phyloP scores from a whole-genome alignment of 2,329 filamentous ascomycete genomes.

The Ophidiomyces ophidiicola region DNA sequence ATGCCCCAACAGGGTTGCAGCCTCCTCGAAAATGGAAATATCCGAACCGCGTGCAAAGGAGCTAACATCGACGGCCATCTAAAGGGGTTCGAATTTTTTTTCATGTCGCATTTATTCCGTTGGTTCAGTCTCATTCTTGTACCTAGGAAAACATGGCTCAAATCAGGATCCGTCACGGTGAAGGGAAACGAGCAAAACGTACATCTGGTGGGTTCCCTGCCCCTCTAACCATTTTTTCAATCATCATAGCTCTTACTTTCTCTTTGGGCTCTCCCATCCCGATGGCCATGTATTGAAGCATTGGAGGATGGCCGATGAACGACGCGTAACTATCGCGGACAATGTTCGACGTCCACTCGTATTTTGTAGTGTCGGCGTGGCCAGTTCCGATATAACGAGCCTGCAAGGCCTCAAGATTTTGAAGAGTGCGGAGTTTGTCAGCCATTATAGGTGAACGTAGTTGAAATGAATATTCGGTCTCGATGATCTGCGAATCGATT shows the following conservation, averaged over 20 bases:
- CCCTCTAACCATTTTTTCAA: constrained; percentile 60
- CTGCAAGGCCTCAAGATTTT: constrained; percentile 94
- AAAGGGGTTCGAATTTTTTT: no score
- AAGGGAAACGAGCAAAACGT: constrained; percentile 10
- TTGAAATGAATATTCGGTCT: neutral
- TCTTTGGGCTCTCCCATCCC: constrained; percentile 75
- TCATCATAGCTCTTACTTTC: constrained; percentile 65
- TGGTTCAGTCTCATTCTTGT: constrained; percentile 14
- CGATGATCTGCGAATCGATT: neutral
- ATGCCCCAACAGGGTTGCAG: neutral
- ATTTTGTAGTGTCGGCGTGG: constrained; percentile 90
- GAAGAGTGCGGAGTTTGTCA: constrained; percentile 93
- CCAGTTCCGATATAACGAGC: constrained; percentile 92
- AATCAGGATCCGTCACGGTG: neutral
- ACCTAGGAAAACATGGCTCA: constrained; percentile 7
- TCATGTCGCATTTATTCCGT: no score
- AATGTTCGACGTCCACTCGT: constrained; percentile 96
- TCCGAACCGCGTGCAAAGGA: no score
- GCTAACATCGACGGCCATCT: no score
- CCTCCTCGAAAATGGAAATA: neutral
- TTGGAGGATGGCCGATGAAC: constrained; percentile 77
- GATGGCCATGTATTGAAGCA: constrained; percentile 78
- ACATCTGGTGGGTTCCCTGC: constrained; percentile 55
- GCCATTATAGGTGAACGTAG: constrained; percentile 44
- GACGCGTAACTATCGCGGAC: constrained; percentile 83